Evolutionary conservation across 768 basidiomycete genomes (phyloP).

Genomic region (Tulasnella sp.): DNA sequence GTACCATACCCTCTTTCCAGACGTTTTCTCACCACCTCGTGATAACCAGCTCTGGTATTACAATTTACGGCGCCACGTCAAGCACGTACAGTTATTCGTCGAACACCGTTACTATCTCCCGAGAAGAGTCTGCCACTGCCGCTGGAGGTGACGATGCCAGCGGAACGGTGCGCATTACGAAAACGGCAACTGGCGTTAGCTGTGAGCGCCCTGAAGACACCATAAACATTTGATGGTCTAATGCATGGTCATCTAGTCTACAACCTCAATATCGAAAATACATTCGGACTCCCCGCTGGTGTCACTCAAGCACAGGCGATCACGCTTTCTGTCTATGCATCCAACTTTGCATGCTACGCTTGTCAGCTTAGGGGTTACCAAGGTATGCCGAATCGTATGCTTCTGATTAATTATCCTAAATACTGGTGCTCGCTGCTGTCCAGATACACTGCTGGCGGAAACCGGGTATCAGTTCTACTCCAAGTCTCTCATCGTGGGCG

Average conservation of each 20-base stretch:
- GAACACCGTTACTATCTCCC: slow-evolving; percentile 6
- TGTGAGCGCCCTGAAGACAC: not conserved
- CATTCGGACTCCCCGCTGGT: slow-evolving; percentile 2
- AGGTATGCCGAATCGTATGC: slow-evolving; percentile 9
- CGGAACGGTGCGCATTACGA: slow-evolving; percentile 17
- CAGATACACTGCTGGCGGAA: slow-evolving; percentile 18
- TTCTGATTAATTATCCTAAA: no score
- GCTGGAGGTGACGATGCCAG: slow-evolving; percentile 19
- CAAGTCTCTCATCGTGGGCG: slow-evolving; percentile 16
- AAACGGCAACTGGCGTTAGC: slow-evolving; percentile 14
- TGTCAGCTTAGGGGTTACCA: slow-evolving; percentile 13
- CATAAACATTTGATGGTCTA: not conserved
- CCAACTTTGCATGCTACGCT: slow-evolving; percentile 11
- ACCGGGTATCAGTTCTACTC: slow-evolving; percentile 15
- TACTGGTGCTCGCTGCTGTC: no score
- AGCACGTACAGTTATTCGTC: not conserved
- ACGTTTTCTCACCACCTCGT: no score
- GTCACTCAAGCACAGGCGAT: slow-evolving; percentile 8
- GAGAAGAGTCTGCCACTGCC: slow-evolving; percentile 16
- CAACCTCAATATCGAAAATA: slow-evolving; percentile 14
- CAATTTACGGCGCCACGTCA: slow-evolving; percentile 13
- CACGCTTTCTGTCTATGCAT: slow-evolving; percentile 1
- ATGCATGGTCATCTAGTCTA: not conserved
- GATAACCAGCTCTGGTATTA: not conserved
- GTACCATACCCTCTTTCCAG: not conserved